Evolutionary conservation across 2,329 filamentous ascomycete genomes (phyloP).

Genomic region (Sclerotinia sclerotiorum): DNA sequence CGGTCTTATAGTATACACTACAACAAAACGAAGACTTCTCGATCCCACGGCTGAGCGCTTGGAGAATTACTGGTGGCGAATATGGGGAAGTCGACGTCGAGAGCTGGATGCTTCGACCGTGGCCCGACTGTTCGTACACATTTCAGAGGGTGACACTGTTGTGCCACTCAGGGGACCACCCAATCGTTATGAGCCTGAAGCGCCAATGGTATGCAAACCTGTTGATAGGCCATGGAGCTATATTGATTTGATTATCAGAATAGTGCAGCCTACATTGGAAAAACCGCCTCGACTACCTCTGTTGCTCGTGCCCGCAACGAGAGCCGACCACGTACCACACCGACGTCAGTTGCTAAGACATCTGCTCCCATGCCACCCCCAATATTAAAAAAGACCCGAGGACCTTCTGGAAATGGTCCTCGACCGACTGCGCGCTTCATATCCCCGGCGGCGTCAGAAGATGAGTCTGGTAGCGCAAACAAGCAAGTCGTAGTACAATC

Average conservation of each 20-base stretch:
- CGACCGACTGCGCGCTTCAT: conserved; percentile 62
- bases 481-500: conserved; percentile 36
- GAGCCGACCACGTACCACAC: conserved; percentile 31
- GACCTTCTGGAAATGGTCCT: conserved; percentile 53
- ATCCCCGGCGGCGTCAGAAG: conserved; percentile 52
- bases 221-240: conserved; percentile 17
- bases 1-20: conserved; percentile 55
- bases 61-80: conserved; percentile 67
- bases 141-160: conserved; percentile 58
- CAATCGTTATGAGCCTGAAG: conserved; percentile 51
- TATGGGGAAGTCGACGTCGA: conserved; percentile 54
- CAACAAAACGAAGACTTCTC: conserved; percentile 56
- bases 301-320: conserved; percentile 25
- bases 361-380: conserved; percentile 50
- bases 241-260: conserved; percentile 37
- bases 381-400: conserved; percentile 60
- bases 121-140: conserved; percentile 56
- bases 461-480: conserved; percentile 44
- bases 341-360: conserved; percentile 33
- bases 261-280: conserved; percentile 26
- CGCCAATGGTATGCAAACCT: conserved; percentile 46
- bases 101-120: conserved; percentile 54
- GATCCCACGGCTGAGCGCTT: conserved; percentile 63
- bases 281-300: conserved; percentile 32
- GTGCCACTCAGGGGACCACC: conserved; percentile 55